Evolutionary conservation across 2,329 filamentous ascomycete species (phyloP).

Genomic region (Berkeleyomyces basicola): DNA sequence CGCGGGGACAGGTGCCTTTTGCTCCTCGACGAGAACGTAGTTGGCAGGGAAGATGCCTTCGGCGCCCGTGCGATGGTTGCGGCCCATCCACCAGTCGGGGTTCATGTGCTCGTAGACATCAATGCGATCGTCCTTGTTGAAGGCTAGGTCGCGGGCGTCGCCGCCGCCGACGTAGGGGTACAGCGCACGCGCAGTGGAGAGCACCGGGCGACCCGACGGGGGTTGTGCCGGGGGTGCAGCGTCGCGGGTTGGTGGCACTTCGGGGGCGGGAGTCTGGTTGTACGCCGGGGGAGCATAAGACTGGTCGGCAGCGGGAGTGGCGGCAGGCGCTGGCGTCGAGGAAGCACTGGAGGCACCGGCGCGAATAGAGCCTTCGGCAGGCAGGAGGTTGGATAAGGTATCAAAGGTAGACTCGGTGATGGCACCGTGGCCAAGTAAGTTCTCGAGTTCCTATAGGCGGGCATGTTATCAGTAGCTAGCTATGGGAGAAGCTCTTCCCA

Average conservation of each 20-base stretch:
- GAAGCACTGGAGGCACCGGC: constrained; percentile 26
- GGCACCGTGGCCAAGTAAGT: constrained; percentile 65
- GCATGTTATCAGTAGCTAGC: background rate
- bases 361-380: constrained; percentile 47
- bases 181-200: constrained; percentile 62
- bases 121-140: constrained; percentile 67
- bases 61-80: constrained; percentile 62
- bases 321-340: constrained; percentile 19
- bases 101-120: constrained; percentile 87
- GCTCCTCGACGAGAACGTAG: constrained; percentile 58
- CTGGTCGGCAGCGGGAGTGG: constrained; percentile 19
- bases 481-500: background rate
- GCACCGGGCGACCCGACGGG: constrained; percentile 32
- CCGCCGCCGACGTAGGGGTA: constrained; percentile 60
- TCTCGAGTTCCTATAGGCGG: constrained; percentile 62
- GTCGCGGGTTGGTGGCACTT: constrained; percentile 25
- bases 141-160: constrained; percentile 65
- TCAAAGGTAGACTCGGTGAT: constrained; percentile 63
- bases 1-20: constrained; percentile 31
- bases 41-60: constrained; percentile 92
- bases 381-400: constrained; percentile 57
- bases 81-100: constrained; percentile 89
- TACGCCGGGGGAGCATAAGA: constrained; percentile 34
- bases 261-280: constrained; percentile 29
- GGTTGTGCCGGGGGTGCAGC: constrained; percentile 9